Percentiles rank a stretch among this genome's conserved stretches.
Conservation (phyloP, 768 basidiomycete species). For the Porpolomopsis calyptriformis region DNA sequence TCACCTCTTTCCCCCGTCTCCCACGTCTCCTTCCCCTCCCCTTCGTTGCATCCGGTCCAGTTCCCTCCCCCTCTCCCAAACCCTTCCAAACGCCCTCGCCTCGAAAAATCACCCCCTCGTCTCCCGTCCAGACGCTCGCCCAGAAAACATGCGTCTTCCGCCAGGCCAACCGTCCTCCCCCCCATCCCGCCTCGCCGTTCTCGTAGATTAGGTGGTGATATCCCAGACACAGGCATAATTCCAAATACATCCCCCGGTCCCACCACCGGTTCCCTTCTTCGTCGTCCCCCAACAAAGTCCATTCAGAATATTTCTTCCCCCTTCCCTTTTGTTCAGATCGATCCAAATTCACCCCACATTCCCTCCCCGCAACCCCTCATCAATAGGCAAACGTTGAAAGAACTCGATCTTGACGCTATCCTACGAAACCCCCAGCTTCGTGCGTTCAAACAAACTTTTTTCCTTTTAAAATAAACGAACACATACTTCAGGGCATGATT, state of each 20-base stretch:
- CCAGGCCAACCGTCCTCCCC: conserved; percentile 16
- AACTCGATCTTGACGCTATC: conserved; percentile 78
- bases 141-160: conserved; percentile 12
- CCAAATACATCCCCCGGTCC: conserved; percentile 33
- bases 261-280: conserved; percentile 34
- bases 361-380: conserved; percentile 67
- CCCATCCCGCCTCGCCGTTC: conserved; percentile 21
- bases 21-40: conserved; percentile 17
- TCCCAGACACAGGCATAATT: conserved; percentile 38
- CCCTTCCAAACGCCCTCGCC: conserved; percentile 31
- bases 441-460: conserved; percentile 32
- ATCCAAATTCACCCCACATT: conserved; percentile 42
- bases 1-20: conserved; percentile 22
- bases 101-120: conserved; percentile 24
- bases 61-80: conserved; percentile 7
- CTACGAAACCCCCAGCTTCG: conserved; percentile 86
- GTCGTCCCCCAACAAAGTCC: conserved; percentile 20
- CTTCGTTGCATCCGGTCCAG: conserved; percentile 16
- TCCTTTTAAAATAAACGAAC: conserved; percentile 11
- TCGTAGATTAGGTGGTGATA: conserved; percentile 28
- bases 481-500: conserved; percentile 58
- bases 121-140: conserved; percentile 13
- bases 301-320: conserved; percentile 21
- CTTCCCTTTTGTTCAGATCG: conserved; percentile 29
- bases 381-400: conserved; percentile 72